Evolutionary conservation across 1,284 basidiomycete species (phyloP), one percentile per base, ranked within the genome.

Genomic region (Ustilago cynodontis): DNA sequence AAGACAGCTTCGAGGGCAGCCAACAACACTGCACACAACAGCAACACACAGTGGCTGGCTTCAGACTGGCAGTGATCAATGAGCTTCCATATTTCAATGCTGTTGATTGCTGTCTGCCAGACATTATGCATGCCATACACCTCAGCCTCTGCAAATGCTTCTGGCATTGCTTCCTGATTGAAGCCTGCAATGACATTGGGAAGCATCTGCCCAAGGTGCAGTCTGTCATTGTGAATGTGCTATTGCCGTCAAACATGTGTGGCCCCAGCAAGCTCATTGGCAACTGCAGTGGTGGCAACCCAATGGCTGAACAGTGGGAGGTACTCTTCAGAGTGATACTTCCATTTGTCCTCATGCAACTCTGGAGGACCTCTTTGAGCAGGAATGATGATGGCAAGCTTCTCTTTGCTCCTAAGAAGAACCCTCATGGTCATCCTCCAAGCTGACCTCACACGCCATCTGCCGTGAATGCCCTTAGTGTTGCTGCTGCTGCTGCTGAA

Each of bases 71-170:
- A 3, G 39, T 61, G 24, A 14, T 52, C 14, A 20, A 61, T 5
- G 26, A 51, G 59, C 59, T 61, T 6, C 6, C 18, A 14, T 61
- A 61, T 50, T 61, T 61, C 51, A 26, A n/a, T 6, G 33, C 35
- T 3, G 35, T n/a, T 4, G 6, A 16, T 8, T 45, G n/a, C 26
- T 54, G 51, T 28, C 51, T 39, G 3, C 51, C 52, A n/a, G 41
- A 62, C 31, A 16, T 22, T 3, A 62, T 62, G 60, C 60, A 62
- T 33, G 60, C 60, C 8, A 20, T 62, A 7, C 50, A 54, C 41
- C 60, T 62, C 31, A 51, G 60, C 10, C 29, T 62, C 18, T 62
- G 60, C 52, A 62, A 62, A 33, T 28, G 39, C 4, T 62, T 62
- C 52, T 62, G n/a, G 14, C 60, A 62, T 20, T 6, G 14, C 7